These are phyloP conservation scores for Ascochyta viciae-villosae DNA, from an alignment of 2,329 filamentous ascomycete species.

Conservation along the genomic window DNA sequence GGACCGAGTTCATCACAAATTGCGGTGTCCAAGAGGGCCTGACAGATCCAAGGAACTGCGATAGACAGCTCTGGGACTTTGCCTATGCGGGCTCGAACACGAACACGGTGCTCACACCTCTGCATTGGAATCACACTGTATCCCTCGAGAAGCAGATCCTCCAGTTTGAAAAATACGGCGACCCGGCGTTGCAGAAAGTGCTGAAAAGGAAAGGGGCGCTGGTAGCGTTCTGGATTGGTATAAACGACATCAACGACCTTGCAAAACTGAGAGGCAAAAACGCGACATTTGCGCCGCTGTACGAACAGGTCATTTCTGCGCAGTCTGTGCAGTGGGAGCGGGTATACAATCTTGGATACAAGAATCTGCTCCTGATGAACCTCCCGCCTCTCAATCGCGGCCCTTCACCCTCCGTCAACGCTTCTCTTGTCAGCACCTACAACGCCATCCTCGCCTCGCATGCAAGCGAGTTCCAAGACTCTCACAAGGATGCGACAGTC, in stretches of 20 bases:
- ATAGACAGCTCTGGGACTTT: constrained; percentile 62
- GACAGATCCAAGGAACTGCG: constrained; percentile 54
- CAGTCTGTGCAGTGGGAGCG: constrained; percentile 53
- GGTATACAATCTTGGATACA: constrained; percentile 38
- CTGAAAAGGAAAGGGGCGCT: constrained; percentile 51
- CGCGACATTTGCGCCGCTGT: constrained; percentile 56
- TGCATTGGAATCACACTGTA: constrained; percentile 61
- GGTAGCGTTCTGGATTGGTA: constrained; percentile 62
- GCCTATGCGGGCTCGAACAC: constrained; percentile 63
- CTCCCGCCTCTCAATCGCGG: not conserved
- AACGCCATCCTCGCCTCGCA: constrained; percentile 50
- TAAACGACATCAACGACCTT: constrained; percentile 64
- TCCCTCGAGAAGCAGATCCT: constrained; percentile 59
- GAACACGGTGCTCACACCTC: constrained; percentile 49
- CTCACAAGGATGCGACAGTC: constrained; percentile 45
- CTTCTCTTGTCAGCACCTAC: constrained; percentile 56
- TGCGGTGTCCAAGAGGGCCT: constrained; percentile 57
- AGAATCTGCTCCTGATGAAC: not conserved
- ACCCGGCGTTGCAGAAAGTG: constrained; percentile 48
- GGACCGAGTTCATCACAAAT: constrained; percentile 61
- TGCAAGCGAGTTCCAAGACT: constrained; percentile 42
- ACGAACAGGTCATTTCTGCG: constrained; percentile 51
- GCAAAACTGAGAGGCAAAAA: constrained; percentile 46
- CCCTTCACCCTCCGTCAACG: constrained; percentile 52
- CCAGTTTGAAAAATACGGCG: constrained; percentile 57